Evolutionary conservation across 192 early-diverging fungal genomes (phyloP).

Genomic region (Spinellus fusiger): DNA sequence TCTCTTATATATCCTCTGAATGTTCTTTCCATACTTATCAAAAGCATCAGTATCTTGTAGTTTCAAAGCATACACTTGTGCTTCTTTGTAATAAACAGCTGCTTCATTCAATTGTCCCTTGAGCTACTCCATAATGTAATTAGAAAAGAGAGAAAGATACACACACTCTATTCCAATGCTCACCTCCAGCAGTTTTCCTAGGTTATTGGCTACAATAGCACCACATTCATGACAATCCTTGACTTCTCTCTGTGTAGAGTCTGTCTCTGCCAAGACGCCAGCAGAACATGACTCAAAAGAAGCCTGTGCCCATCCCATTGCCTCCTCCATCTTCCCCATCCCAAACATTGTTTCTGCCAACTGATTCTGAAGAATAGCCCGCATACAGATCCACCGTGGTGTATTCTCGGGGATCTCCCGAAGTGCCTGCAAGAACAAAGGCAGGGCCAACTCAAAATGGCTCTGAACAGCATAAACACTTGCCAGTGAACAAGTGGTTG

Average conservation of each 20-base stretch:
- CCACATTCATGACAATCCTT: slow-evolving; percentile 53
- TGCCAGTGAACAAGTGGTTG: slow-evolving; percentile 28
- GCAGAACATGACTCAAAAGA: slow-evolving; percentile 37
- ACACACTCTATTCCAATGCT: neutral
- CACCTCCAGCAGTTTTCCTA: slow-evolving; percentile 49
- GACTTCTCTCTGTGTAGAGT: neutral
- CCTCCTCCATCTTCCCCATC: slow-evolving; percentile 39
- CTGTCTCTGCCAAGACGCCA: slow-evolving; percentile 8
- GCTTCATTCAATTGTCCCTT: slow-evolving; percentile 36
- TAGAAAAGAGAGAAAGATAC: neutral
- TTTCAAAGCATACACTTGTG: slow-evolving; percentile 27
- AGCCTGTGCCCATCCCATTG: slow-evolving; percentile 51
- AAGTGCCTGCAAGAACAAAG: slow-evolving; percentile 40
- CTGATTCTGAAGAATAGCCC: slow-evolving; percentile 47
- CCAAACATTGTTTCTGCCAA: slow-evolving; percentile 46
- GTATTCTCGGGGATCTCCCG: slow-evolving; percentile 21
- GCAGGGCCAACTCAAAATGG: slow-evolving; percentile 39
- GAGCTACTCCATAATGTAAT: slow-evolving; percentile 25
- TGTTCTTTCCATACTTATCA: slow-evolving; percentile 9
- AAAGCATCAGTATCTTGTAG: slow-evolving; percentile 33
- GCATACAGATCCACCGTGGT: slow-evolving; percentile 32
- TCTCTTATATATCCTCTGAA: slow-evolving; percentile 6
- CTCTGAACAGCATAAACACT: slow-evolving; percentile 45
- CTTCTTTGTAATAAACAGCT: slow-evolving; percentile 33
- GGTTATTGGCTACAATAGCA: slow-evolving; percentile 41